A percentile compares a stretch with the other conserved stretches of the same genome.
Conservation (phyloP, 2,329 filamentous ascomycete genomes). For the Stagonosporopsis vannaccii region DNA sequence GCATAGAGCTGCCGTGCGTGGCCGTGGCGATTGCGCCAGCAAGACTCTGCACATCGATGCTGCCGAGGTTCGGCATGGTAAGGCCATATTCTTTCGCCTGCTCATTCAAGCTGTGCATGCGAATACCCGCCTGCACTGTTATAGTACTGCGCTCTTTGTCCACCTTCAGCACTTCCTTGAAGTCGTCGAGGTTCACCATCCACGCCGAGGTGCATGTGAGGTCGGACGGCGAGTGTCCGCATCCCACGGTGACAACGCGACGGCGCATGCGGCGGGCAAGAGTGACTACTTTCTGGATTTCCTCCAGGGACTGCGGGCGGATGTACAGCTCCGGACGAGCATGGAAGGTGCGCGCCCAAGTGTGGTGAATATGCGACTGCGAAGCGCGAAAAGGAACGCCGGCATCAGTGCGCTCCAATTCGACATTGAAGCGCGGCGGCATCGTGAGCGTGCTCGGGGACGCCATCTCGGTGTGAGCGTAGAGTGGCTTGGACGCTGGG, state of each 20-base stretch:
- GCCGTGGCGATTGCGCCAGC: slow-evolving; percentile 92
- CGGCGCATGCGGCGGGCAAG: slow-evolving; percentile 83
- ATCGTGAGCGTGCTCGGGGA: slow-evolving; percentile 39
- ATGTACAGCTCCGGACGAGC: slow-evolving; percentile 91
- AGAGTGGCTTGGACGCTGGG: neutral
- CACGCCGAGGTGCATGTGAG: slow-evolving; percentile 92
- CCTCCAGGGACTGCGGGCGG: slow-evolving; percentile 77
- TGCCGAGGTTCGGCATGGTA: slow-evolving; percentile 90
- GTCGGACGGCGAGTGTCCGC: slow-evolving; percentile 89
- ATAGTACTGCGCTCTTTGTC: slow-evolving; percentile 71
- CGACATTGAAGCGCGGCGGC: slow-evolving; percentile 55
- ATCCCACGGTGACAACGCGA: slow-evolving; percentile 85
- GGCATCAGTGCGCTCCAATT: slow-evolving; percentile 66
- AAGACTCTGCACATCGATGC: slow-evolving; percentile 93
- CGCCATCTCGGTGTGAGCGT: slow-evolving; percentile 17
- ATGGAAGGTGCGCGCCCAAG: slow-evolving; percentile 93
- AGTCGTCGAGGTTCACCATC: slow-evolving; percentile 92
- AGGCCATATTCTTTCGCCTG: slow-evolving; percentile 77
- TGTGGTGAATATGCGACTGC: slow-evolving; percentile 78
- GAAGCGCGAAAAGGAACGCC: slow-evolving; percentile 78
- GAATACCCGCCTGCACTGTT: slow-evolving; percentile 86
- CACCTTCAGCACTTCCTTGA: slow-evolving; percentile 74
- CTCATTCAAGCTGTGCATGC: slow-evolving; percentile 75
- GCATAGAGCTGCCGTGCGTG: slow-evolving; percentile 87
- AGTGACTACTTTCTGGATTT: slow-evolving; percentile 83